Evolutionary conservation across 495 filamentous ascomycete genomes (phyloP).

Genomic region (Hypoxylon intermedium): DNA sequence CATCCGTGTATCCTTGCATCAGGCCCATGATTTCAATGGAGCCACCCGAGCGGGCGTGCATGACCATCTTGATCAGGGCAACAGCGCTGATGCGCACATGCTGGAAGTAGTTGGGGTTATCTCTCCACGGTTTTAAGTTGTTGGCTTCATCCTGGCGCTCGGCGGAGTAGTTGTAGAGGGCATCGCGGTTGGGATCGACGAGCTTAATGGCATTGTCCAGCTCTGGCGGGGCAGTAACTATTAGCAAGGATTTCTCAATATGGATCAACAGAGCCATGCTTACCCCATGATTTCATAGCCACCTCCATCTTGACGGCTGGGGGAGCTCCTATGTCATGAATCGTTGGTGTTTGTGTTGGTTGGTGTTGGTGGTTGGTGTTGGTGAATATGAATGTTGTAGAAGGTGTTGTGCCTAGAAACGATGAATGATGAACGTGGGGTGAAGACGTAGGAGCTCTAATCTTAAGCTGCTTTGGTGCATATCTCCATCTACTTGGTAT

Average conservation of each 20-base stretch:
- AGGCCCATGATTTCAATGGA: slow-evolving; percentile 95
- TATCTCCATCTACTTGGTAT: slow-evolving; percentile 23
- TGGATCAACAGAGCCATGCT: too few relatives aligned
- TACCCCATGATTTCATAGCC: slow-evolving; percentile 69
- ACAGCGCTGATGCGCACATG: slow-evolving; percentile 90
- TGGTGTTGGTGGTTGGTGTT: background rate
- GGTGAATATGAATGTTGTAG: slow-evolving; percentile 3
- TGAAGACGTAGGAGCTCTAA: slow-evolving; percentile 24
- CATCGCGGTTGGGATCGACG: slow-evolving; percentile 84
- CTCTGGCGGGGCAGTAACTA: slow-evolving; percentile 64
- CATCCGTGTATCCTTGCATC: slow-evolving; percentile 93
- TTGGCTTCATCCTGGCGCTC: slow-evolving; percentile 66
- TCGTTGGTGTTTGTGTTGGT: background rate
- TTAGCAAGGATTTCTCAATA: slow-evolving; percentile 13
- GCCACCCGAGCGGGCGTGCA: slow-evolving; percentile 94
- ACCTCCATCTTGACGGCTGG: slow-evolving; percentile 53
- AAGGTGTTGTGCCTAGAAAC: background rate
- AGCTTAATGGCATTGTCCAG: slow-evolving; percentile 85
- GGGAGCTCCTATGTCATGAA: background rate
- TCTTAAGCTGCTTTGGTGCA: slow-evolving; percentile 15
- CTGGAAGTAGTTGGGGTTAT: slow-evolving; percentile 90
- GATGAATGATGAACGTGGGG: slow-evolving; percentile 22
- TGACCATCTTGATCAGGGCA: slow-evolving; percentile 98
- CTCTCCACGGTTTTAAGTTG: slow-evolving; percentile 75
- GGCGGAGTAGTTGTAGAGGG: slow-evolving; percentile 83